Evolutionary conservation across 768 basidiomycete species (phyloP).

Genomic region (Megacollybia marginata): DNA sequence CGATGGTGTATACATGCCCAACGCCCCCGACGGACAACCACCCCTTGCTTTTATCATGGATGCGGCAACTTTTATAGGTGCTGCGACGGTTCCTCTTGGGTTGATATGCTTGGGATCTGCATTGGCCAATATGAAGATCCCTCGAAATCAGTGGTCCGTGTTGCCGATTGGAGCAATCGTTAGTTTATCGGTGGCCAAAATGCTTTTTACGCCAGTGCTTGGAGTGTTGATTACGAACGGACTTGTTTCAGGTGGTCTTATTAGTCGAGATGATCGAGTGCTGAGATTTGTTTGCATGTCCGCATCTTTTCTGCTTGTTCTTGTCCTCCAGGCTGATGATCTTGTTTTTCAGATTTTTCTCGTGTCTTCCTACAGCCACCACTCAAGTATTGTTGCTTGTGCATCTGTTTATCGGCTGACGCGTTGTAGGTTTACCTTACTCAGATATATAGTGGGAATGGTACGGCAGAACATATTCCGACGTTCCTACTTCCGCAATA

Average conservation of each 20-base stretch:
- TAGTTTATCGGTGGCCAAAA: slow-evolving; percentile 42
- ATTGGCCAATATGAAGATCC: slow-evolving; percentile 52
- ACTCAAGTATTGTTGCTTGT: background rate
- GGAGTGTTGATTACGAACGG: slow-evolving; percentile 51
- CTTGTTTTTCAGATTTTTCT: slow-evolving; percentile 36
- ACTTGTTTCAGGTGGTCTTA: slow-evolving; percentile 37
- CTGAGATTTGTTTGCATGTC: slow-evolving; percentile 67
- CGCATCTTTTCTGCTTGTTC: slow-evolving; percentile 17
- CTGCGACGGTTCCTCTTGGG: slow-evolving; percentile 56
- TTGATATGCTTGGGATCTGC: slow-evolving; percentile 57
- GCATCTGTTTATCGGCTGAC: background rate
- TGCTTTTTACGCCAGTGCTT: slow-evolving; percentile 51
- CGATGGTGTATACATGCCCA: slow-evolving; percentile 32
- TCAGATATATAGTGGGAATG: slow-evolving; percentile 61
- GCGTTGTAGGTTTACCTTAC: slow-evolving; percentile 46
- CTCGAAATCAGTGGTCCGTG: slow-evolving; percentile 34
- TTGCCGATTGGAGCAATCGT: slow-evolving; percentile 47
- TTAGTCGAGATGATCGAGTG: slow-evolving; percentile 46
- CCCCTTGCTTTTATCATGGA: slow-evolving; percentile 58
- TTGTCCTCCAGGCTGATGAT: background rate
- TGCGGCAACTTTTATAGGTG: slow-evolving; percentile 50
- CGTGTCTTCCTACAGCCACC: slow-evolving; percentile 53
- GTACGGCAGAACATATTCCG: slow-evolving; percentile 52
- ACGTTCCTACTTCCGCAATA: slow-evolving; percentile 61
- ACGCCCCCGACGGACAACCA: slow-evolving; percentile 60